Evolutionary conservation across 257 asterid species (phyloP), one percentile per base, ranked within the genome.

Genomic region (Rubia yunnanensis): DNA sequence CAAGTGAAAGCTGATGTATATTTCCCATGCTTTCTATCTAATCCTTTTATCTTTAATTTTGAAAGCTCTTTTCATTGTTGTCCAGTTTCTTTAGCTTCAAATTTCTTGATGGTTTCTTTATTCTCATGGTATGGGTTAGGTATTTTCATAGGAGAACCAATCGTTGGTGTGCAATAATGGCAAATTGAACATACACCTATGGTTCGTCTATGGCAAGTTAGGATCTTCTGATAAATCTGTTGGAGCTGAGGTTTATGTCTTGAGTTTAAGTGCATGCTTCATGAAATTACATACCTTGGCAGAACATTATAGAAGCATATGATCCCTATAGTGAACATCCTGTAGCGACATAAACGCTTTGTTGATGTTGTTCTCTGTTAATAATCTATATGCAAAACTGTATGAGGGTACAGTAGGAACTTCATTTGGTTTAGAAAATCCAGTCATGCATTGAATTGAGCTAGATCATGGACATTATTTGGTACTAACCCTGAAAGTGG

Each of bases 151-250:
- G 52, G 52, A 23, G 39, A 65, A 65, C 49, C 75, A 78, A 67
- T 76, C 74, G 32, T 91, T 83, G 57, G 73, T 72, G 74, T 91
- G 98, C 79, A 84, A 83, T 70, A 88, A 91, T 77, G 88, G 98
- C 28, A 72, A 79, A 77, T 74, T 76, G 70, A 89, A 88, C 69
- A 80, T 70, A 76, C 98, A 91, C 72, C 91, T 84, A 61, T 91
- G 98, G 84, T 88, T 73, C 76, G 88, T 82, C 62, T 91, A 96
- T 73, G 95, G 98, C 72, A 32, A 85, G 70, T 74, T 91, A 75
- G 98, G 98, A 50, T 88, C 95, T 58, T 91, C 98, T 57, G 91
- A 91, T 83, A 87, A 84, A 71, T 80, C 83, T 61, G 78, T 88
- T 59, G 82, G 85, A 69, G 84, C 92, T 39, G 92, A 88, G 96